Conservation (phyloP, 2,329 filamentous ascomycete genomes). For the Dothideomycetes sp. region DNA sequence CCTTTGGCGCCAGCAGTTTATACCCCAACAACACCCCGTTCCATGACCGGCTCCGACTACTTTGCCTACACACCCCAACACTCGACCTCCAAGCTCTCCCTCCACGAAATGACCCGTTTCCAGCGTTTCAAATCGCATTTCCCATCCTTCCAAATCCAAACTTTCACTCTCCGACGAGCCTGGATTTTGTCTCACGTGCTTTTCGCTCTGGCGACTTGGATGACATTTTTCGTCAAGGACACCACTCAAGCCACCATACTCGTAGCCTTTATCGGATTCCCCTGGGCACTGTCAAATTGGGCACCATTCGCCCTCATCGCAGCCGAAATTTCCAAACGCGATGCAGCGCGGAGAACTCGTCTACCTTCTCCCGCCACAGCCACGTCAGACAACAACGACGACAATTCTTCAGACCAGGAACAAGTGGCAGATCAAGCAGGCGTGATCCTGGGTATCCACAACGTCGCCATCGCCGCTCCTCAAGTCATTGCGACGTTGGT, state of each 20-base stretch:
- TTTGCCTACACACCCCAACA: slow-evolving; percentile 17
- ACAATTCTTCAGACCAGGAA: slow-evolving; percentile 43
- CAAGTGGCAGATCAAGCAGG: slow-evolving; percentile 65
- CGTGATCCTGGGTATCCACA: slow-evolving; percentile 88
- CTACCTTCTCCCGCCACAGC: slow-evolving; percentile 27
- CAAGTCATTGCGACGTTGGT: slow-evolving; percentile 84
- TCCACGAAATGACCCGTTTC: slow-evolving; percentile 20
- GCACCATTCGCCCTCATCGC: slow-evolving; percentile 93
- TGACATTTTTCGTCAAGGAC: slow-evolving; percentile 67
- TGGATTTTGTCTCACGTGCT: slow-evolving; percentile 83
- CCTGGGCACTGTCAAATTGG: slow-evolving; percentile 90
- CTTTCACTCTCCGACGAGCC: slow-evolving; percentile 75
- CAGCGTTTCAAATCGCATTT: slow-evolving; percentile 11
- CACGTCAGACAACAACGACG: slow-evolving; percentile 33
- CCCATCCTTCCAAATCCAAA: slow-evolving; percentile 57
- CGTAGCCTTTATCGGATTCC: slow-evolving; percentile 74
- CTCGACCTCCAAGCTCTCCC: slow-evolving; percentile 13
- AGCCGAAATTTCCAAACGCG: slow-evolving; percentile 77
- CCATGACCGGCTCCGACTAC: slow-evolving; percentile 19
- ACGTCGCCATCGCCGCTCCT: slow-evolving; percentile 84
- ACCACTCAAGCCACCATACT: slow-evolving; percentile 65
- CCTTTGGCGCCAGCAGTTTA: slow-evolving; percentile 30
- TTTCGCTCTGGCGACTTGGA: slow-evolving; percentile 72
- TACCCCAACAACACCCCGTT: slow-evolving; percentile 25
- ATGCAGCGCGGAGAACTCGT: slow-evolving; percentile 52